Evolutionary conservation across 108 stramenopile species (phyloP), one percentile per base, ranked within the genome.

Genomic region (Cafeteria roenbergensis): DNA sequence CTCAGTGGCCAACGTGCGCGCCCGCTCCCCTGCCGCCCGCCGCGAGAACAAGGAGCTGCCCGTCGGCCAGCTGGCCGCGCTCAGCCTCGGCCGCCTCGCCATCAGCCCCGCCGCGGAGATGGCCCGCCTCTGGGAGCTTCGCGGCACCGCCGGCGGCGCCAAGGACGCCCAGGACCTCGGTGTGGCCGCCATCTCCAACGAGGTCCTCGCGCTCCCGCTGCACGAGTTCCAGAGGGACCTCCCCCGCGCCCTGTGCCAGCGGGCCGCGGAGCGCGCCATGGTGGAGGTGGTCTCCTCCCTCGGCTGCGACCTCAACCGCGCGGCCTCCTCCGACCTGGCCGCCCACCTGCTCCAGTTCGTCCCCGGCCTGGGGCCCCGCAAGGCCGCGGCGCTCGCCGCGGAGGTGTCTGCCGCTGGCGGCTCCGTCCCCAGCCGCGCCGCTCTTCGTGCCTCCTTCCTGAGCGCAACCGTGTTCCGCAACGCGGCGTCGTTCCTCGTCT

Each of bases 331-430:
- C 52, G 83, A 85, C 69, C 90, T 91, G 57, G 64, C 87, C 57
- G 76, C 77, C 54, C 85, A 84, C 17, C 52, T 86, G 33, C 72
- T 94, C 34, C 77, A 85, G 21, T 94, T 94, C 77, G 84, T 90
- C n/a, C 86, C 91, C 34, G 93, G 93, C 14, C 68, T 94, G 31
- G 93, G 93, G 55, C 90, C 90, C 35, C 77, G 93, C 27, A 94
- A 94, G 72, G 90, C 90, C 33, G 48, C 68, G 34, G 57, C 51
- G 25, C 37, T 73, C 31, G 31, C 51, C 0, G 31, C 31, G 34
- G 22, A 35, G 14, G 27, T 73, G 60, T 14, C n/a, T n/a, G n/a
- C n/a, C n/a, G n/a, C n/a, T n/a, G n/a, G n/a, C n/a, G n/a, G n/a
- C n/a, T n/a, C n/a, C n/a, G n/a, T 61, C 59, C 22, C 59, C 20